Base-by-base conservation (phyloP, 345 rosid species). In the Brassica juncea region DNA sequence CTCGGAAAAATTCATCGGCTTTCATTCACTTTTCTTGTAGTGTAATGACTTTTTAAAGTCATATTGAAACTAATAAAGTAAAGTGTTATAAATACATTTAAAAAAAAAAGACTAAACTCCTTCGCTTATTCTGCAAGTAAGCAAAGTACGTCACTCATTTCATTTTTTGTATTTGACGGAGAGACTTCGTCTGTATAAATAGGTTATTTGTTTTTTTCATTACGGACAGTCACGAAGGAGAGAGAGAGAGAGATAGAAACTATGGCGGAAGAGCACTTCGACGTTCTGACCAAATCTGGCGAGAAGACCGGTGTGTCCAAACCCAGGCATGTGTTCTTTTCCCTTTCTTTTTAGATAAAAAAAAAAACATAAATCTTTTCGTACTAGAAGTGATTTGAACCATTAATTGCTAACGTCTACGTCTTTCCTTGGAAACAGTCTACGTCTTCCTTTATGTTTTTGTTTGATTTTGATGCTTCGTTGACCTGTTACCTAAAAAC, bases 221-320 rank as follows among this genome's bases (percentile, higher is more conserved):
- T 21, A 61, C 54, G 25, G 47, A 30, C 10, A 77, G 11, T 19
- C 74, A 69, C 42, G 28, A 39, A 39, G 47, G 47, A 39, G 47
- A 39, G 12, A 42, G 49, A 42, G 49, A 42, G 61, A 74, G 28
- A 63, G 5, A 66, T 2, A 44, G 28, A 80, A 28, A 72, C 49
- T 19, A 75, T 81, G 83, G 80, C 68, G 77, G 89, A 84, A 77
- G 98, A 94, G 77, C 72, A 81, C 82, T 68, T 91, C 61, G 97
- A 91, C 72, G 94, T 94, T 73, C 88, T 92, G 70, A 89, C 86
- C 1, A 82, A 82, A 69, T 80, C 91, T 68, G 93, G 94, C 27
- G 58, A 86, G 25, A 90, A 86, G 71, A 91, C 92, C 34, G 97
- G 98, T 74, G 52, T 84, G 35, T 71, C 91, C 74, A 92, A 92